A percentile compares a stretch with the other conserved stretches of the same genome.
These are phyloP conservation scores for Marvania coccoides DNA, from an alignment of 139 green algal species.

Conservation along the genomic window DNA sequence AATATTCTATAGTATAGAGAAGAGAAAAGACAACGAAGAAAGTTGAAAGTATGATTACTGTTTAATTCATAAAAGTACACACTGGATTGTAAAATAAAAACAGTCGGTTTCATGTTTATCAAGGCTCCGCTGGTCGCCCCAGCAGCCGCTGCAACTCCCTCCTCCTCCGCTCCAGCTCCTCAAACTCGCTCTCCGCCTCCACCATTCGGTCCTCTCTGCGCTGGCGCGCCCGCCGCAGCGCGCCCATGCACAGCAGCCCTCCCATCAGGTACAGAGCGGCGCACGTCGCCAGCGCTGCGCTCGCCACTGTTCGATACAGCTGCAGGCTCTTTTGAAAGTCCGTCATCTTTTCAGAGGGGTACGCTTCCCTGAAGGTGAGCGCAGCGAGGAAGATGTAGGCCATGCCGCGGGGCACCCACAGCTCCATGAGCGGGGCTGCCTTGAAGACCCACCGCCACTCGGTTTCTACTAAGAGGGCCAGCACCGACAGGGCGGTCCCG, in stretches of 20 bases:
- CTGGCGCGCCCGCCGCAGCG: neutral
- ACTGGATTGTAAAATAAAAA: conserved; percentile 13
- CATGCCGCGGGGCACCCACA: conserved; percentile 22
- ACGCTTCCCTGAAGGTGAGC: conserved; percentile 21
- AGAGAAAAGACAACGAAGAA: no score
- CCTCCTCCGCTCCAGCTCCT: conserved; percentile 8
- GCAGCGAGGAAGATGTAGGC: conserved; percentile 16
- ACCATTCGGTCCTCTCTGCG: conserved; percentile 2
- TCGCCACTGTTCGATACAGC: conserved; percentile 16
- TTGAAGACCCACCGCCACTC: conserved; percentile 25
- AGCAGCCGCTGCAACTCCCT: conserved; percentile 16
- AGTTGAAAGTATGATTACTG: no score
- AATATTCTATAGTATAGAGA: no score
- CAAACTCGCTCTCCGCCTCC: conserved; percentile 4
- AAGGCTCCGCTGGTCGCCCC: neutral
- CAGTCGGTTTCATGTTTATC: conserved; percentile 19
- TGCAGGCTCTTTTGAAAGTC: conserved; percentile 19
- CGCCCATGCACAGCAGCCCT: conserved; percentile 18
- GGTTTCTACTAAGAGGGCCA: conserved; percentile 24
- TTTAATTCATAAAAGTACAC: no score
- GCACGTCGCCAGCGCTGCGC: conserved; percentile 6
- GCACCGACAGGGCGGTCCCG: conserved; percentile 12
- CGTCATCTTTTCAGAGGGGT: neutral
- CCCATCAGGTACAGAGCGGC: conserved; percentile 15
- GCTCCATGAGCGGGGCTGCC: conserved; percentile 22